Evolutionary conservation across 2,329 filamentous ascomycete genomes (phyloP).

Genomic region (Tolypocladium sp.): DNA sequence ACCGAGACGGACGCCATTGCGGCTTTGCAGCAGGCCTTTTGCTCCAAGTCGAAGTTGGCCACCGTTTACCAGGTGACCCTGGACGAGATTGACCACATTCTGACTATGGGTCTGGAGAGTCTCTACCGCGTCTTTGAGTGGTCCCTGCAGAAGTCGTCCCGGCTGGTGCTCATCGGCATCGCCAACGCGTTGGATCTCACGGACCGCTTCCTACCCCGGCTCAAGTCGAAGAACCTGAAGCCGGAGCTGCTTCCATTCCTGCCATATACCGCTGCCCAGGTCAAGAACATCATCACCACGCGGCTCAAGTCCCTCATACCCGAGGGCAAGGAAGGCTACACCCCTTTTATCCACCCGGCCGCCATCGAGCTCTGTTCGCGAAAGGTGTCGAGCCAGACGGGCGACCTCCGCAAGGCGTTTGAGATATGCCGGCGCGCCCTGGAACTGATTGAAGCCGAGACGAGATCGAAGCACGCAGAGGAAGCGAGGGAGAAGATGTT

Average conservation of each 20-base stretch:
- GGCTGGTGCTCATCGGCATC: conserved; percentile 79
- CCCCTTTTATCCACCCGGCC: conserved; percentile 88
- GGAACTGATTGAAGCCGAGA: conserved; percentile 82
- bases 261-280: conserved; percentile 81
- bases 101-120: conserved; percentile 80
- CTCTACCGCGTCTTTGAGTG: conserved; percentile 95
- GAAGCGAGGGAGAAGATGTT: conserved; percentile 46
- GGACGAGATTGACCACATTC: conserved; percentile 90
- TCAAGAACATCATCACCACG: conserved; percentile 76
- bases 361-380: conserved; percentile 91
- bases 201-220: conserved; percentile 83
- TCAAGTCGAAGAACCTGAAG: conserved; percentile 88
- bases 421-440: conserved; percentile 86
- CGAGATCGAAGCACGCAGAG: conserved; percentile 62
- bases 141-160: conserved; percentile 75
- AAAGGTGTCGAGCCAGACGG: conserved; percentile 89
- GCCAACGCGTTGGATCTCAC: conserved; percentile 94
- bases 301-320: conserved; percentile 71
- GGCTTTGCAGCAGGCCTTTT: conserved; percentile 61
- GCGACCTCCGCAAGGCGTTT: conserved; percentile 89
- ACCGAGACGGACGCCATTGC: conserved; percentile 59
- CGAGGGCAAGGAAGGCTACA: conserved; percentile 44
- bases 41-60: conserved; percentile 46
- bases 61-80: conserved; percentile 73
- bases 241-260: conserved; percentile 85